Percentiles rank a stretch among this genome's conserved stretches.
Conservation (phyloP, 164 flowering plant species). For the Sedum album region DNA sequence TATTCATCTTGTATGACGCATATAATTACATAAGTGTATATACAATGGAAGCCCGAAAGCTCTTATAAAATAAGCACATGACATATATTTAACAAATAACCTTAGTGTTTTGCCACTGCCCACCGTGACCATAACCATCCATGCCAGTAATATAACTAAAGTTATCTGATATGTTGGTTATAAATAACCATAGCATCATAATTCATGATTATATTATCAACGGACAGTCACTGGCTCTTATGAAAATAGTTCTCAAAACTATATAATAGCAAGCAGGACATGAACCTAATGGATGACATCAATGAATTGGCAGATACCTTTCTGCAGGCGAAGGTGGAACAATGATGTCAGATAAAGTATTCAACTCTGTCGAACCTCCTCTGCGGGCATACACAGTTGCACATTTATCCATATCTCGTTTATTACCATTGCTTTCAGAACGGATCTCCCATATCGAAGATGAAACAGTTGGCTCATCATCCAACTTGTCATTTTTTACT, state of each 20-base stretch:
- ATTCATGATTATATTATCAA: not conserved
- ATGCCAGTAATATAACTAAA: not conserved
- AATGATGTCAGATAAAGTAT: constrained; percentile 1
- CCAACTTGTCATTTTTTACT: not conserved
- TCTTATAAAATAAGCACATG: not conserved
- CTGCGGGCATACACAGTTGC: constrained; percentile 5
- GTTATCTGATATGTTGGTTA: not conserved
- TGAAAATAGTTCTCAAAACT: not conserved
- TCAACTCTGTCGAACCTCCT: not conserved
- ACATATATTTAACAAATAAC: not conserved
- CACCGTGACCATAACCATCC: not conserved
- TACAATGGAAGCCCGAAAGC: not conserved
- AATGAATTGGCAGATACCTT: not conserved
- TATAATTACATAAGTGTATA: not conserved
- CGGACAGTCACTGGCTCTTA: not conserved
- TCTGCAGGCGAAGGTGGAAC: not conserved
- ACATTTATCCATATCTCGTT: not conserved
- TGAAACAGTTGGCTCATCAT: constrained; percentile 6
- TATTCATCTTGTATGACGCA: not conserved
- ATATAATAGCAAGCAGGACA: not conserved
- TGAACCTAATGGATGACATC: not conserved
- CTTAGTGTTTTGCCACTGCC: not conserved
- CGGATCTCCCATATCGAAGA: not conserved
- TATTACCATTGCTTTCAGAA: not conserved
- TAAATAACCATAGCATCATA: not conserved